Evolutionary conservation across 805 yeast species (phyloP).

Genomic region (Saccharomyces cerevisiae): DNA sequence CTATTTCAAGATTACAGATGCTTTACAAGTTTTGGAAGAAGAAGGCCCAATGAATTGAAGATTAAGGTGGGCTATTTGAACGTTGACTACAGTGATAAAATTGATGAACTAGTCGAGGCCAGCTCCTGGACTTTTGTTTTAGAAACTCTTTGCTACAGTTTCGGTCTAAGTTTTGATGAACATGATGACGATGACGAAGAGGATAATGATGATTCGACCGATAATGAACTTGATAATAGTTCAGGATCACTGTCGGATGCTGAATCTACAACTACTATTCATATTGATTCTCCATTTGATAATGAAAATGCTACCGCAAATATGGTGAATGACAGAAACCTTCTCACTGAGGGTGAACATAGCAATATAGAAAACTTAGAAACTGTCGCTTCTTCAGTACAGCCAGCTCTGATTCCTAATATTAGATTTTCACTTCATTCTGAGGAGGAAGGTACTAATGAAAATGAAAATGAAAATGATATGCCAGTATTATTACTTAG

Average conservation of each 20-base stretch:
- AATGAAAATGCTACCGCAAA: background rate
- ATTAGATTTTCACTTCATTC: background rate
- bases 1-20: slow-evolving; percentile 17
- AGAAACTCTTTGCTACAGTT: slow-evolving; percentile 26
- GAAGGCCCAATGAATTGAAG: slow-evolving; percentile 23
- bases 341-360: no score
- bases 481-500: background rate
- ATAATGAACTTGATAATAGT: background rate
- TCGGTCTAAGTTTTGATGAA: slow-evolving; percentile 26
- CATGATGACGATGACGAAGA: slow-evolving; percentile 19
- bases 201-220: slow-evolving; percentile 1
- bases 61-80: slow-evolving; percentile 29
- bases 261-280: slow-evolving; percentile 11
- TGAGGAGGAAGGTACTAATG: background rate
- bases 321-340: background rate
- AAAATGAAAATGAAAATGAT: background rate
- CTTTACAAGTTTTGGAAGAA: slow-evolving; percentile 14
- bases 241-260: slow-evolving; percentile 1
- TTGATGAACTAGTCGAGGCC: slow-evolving; percentile 27
- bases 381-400: background rate
- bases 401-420: background rate
- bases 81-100: slow-evolving; percentile 24
- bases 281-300: slow-evolving; percentile 6
- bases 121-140: slow-evolving; percentile 22
- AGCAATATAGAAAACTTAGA: background rate